Evolutionary conservation across 352 stramenopile species (phyloP).

Genomic region (Globisporangium barbulae): DNA sequence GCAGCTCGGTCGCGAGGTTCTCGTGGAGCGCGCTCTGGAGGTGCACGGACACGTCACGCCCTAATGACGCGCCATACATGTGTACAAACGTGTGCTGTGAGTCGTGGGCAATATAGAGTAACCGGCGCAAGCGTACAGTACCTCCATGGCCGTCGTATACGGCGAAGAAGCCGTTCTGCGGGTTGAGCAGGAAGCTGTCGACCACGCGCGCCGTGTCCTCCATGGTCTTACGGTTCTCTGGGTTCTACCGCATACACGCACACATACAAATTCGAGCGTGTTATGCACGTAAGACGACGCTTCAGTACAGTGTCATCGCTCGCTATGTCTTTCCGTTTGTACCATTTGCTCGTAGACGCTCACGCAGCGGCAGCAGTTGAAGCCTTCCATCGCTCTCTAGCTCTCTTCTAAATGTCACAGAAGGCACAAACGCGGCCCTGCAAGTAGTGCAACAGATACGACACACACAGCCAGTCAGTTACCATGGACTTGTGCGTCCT

Average conservation of each 20-base stretch:
- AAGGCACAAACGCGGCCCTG: neutral
- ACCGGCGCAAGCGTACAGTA: conserved; percentile 15
- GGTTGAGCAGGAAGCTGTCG: conserved; percentile 55
- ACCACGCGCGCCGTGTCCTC: conserved; percentile 76
- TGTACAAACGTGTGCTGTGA: neutral
- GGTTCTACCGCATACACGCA: conserved; percentile 42
- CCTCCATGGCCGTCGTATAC: conserved; percentile 81
- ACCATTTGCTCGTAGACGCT: conserved; percentile 84
- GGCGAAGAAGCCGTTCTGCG: conserved; percentile 68
- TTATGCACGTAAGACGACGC: neutral
- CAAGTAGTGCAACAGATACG: neutral
- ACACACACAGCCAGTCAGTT: neutral
- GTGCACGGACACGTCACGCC: conserved; percentile 63
- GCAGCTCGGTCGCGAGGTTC: conserved; percentile 52
- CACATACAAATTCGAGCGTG: neutral
- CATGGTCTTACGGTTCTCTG: conserved; percentile 73
- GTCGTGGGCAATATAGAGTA: neutral
- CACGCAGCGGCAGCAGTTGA: conserved; percentile 61
- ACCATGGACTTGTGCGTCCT: neutral
- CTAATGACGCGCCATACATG: conserved; percentile 18
- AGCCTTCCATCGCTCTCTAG: conserved; percentile 15
- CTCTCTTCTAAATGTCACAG: neutral
- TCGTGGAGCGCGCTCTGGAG: conserved; percentile 65
- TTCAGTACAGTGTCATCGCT: neutral
- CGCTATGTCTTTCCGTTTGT: neutral